Evolutionary conservation across 1,284 basidiomycete species (phyloP), one percentile per base, ranked within the genome.

Genomic region (Ceratobasidium sp.): DNA sequence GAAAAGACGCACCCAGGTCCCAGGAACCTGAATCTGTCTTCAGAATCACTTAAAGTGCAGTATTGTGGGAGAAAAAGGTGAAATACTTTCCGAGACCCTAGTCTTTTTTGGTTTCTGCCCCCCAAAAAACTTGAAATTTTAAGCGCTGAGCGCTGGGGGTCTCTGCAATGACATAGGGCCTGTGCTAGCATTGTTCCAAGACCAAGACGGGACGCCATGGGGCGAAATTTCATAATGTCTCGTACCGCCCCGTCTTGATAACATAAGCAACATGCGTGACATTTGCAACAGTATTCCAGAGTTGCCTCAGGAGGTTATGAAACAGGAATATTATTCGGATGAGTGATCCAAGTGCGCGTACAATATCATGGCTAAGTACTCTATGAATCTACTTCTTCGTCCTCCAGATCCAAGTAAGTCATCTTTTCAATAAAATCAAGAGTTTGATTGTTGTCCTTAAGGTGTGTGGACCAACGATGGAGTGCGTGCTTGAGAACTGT

Each of bases 391-490:
- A 28, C 39, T 5, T 60, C 56, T 7, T 63, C 39, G 60, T 40
- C 60, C 20, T 63, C 33, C 15, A 63, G 18, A 15, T 63, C 60
- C 20, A 63, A 63, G 39, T 63, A 40, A 12, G 33, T 63, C 33
- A 63, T 63, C 60, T 63, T 63, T 13, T 63, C 64, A 28, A 67
- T 67, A 40, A 67, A 49, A 12, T 67, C 64, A 18, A 67, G 64
- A 23, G 64, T 67, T 44, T 23, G 64, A 40, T 49, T 3, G 26
- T 63, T 63, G 33, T 63, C 39, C 60, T 63, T 15, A 18, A 23
- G 26, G 6, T 18, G 60, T 2, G 60, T 15, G 23, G 60, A 63
- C 15, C 60, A 39, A 15, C 60, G 60, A 33, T 63, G 60, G 33
- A 63, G 33, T 40, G 60, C 60, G 39, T 63, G 60, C 44, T 67